These are phyloP conservation scores for Alternaria solani DNA, from an alignment of 2,329 filamentous ascomycete genomes.

Conservation along the genomic window DNA sequence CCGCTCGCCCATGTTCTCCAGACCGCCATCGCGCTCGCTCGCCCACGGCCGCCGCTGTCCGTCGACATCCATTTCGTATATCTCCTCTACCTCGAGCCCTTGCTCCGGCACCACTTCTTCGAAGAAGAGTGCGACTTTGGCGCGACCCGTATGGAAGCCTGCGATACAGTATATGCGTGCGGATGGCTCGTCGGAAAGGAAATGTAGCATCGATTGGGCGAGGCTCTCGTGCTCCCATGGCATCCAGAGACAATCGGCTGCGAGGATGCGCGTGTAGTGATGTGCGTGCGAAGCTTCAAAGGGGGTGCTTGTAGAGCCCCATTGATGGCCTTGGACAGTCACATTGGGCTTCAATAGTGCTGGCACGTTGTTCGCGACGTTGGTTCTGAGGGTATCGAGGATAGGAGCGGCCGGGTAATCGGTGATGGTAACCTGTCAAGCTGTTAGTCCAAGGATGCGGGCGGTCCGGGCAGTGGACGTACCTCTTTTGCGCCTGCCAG, in stretches of 20 bases:
- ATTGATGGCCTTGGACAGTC: constrained; percentile 67
- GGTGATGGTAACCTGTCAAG: constrained; percentile 62
- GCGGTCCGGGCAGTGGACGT: constrained; percentile 27
- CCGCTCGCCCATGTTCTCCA: constrained; percentile 67
- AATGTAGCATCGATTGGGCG: constrained; percentile 67
- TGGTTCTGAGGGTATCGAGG: constrained; percentile 65
- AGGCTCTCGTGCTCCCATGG: constrained; percentile 74
- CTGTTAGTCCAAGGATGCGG: neutral
- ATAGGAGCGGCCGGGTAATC: constrained; percentile 73
- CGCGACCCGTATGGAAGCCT: constrained; percentile 75
- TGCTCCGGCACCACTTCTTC: constrained; percentile 59
- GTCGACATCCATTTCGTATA: constrained; percentile 74
- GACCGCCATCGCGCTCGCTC: constrained; percentile 62
- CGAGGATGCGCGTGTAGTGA: constrained; percentile 69
- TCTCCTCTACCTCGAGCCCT: constrained; percentile 66
- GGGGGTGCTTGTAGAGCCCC: constrained; percentile 63
- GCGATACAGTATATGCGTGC: constrained; percentile 71
- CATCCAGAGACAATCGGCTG: constrained; percentile 80
- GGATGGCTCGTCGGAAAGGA: constrained; percentile 58
- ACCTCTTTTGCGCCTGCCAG: constrained; percentile 57
- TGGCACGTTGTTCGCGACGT: constrained; percentile 64
- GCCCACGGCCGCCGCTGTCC: constrained; percentile 69
- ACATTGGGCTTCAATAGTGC: constrained; percentile 48
- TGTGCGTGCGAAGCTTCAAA: constrained; percentile 52
- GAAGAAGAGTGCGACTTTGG: constrained; percentile 72